Evolutionary conservation across 2,329 filamentous ascomycete genomes (phyloP).

Genomic region (Sarocladium oryzae): DNA sequence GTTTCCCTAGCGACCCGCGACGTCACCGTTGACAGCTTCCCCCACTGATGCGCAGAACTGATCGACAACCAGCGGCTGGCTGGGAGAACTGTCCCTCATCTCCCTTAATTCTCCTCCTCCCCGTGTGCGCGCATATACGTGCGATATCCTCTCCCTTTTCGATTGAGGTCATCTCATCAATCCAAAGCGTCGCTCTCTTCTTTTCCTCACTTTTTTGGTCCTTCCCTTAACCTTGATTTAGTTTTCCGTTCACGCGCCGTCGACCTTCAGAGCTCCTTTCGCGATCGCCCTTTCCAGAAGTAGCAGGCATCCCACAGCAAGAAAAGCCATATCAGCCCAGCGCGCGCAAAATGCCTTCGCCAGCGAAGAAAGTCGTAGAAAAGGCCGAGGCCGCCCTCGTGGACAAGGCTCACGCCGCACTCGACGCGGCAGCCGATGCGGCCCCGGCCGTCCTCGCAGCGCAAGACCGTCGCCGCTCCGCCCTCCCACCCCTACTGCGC

Average conservation of each 20-base stretch:
- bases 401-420: slow-evolving; percentile 2
- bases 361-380: slow-evolving; percentile 2
- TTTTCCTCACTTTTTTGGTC: background rate
- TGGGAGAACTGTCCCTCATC: background rate
- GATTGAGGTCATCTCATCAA: slow-evolving; percentile 3
- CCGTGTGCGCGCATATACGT: background rate
- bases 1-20: slow-evolving; percentile 24
- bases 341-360: background rate
- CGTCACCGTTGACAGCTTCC: slow-evolving; percentile 17
- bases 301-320: too few species aligned
- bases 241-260: background rate
- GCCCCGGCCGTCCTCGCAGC: slow-evolving; percentile 18
- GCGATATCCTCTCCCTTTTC: background rate
- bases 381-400: background rate
- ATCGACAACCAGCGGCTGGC: slow-evolving; percentile 5
- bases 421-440: background rate
- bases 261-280: too few species aligned
- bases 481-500: slow-evolving; percentile 18
- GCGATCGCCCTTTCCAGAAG: too few species aligned
- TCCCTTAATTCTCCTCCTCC: background rate
- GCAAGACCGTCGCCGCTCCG: background rate
- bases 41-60: slow-evolving; percentile 4
- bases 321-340: too few species aligned
- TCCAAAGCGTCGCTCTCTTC: background rate
- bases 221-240: background rate